Base-by-base conservation (phyloP, 1,139 yeast species). In the Diutina siamensis region DNA sequence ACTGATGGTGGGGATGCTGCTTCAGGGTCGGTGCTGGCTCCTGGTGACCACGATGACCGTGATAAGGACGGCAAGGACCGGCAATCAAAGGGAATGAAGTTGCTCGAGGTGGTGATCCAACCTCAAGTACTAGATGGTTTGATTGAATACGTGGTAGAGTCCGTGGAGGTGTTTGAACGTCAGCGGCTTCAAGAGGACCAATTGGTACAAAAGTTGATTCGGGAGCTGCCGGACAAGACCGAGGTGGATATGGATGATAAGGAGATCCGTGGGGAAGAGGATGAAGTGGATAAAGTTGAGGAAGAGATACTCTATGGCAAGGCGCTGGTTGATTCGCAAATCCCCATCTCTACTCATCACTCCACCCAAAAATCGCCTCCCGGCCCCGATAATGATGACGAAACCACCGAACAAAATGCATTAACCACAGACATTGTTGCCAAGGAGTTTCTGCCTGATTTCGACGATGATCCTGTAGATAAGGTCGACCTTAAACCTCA, bases 111-210 rank as follows among this genome's bases (percentile, higher is more conserved):
- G 31, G 56, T 72, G 36, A 59, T 70, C 45, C 76, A 71, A 51
- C 75, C 76, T 18, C 75, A 71, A 49, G 63, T 72, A 19, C 57
- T 72, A 45, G 60, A 57, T 45, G 75, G 74, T 2, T 61, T 71
- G 32, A 55, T 67, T 36, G 72, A 68, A 44, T 60, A 61, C 50
- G 51, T 67, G 7, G 64, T 58, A 28, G 48, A 52, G 20, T 67
- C 74, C 52, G 74, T 71, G 22, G 68, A 61, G 27, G 68, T 64
- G 49, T 71, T 66, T 51, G 58, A 68, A 45, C 58, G 60, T 9
- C 55, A 59, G 46, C 52, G 54, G 13, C 36, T 56, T n/a, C 56
- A 58, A 46, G 71, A 66, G 42, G 52, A 48, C 18, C 54, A 57
- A 15, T 15, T 25, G 21, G 9, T 38, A 4, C n/a, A n/a, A 7